Base-by-base conservation (phyloP, 805 yeast species). In the Saccharomycopsis javanensis region DNA sequence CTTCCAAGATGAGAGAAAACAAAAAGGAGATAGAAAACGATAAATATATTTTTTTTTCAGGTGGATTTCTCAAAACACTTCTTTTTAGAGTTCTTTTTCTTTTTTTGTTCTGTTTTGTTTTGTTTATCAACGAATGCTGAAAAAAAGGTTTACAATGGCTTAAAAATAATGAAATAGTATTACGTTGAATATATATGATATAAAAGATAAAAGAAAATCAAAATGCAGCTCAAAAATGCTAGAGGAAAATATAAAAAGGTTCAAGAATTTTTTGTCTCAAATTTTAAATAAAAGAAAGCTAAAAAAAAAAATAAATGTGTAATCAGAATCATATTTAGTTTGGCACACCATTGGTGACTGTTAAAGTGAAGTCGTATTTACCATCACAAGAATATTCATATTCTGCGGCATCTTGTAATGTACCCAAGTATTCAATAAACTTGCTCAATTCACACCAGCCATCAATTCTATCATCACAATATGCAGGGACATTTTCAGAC, bases 391-490 rank as follows among this genome's bases (percentile, higher is more conserved):
- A 28, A 27, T 33, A 51, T 10, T 55, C 55, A 28, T 27, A 62
- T 15, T 60, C 38, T 27, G 60, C 54, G 5, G 15, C 50, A 11
- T 57, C 59, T 38, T 45, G 52, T 16, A 61, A 50, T 15, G 62
- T 59, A 11, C 38, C 56, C 54, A 62, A 57, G 56, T 61, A 59
- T 11, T 51, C 54, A 37, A 52, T 31, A 38, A 62, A 62, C 5
- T 57, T 59, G 51, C 50, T 57, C 15, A 60, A 53, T 51, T 51
- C 53, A 52, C 63, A 60, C 63, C 63, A 60, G n/a, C 63, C 63
- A 23, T 60, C 63, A 20, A 50, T 55, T 58, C 63, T 60, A 18
- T 56, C 51, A 13, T 58, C 63, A 56, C 64, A 62, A 46, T 34
- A 58, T 13, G 42, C 61, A 50, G 63, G 63, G 25, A 60, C 20